Base-by-base conservation (phyloP, 495 filamentous ascomycete species). In the Copromyces sp. region DNA sequence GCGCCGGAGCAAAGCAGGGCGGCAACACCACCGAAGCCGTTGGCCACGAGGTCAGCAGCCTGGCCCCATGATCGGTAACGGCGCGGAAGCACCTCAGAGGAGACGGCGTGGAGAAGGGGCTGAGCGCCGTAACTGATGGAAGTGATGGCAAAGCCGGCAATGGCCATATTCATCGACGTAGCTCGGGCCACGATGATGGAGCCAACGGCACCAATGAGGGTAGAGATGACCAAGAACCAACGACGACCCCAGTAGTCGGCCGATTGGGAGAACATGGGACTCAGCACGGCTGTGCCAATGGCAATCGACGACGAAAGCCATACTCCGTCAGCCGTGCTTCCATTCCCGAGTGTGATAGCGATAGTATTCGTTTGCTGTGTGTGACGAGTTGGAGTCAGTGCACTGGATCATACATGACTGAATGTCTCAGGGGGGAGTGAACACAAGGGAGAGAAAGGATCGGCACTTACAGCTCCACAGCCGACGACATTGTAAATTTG, bases 41-140 rank as follows among this genome's bases (percentile, higher is more conserved):
- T 75, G 39, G 77, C 59, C 0, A 78, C 20, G 39, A 75, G 72
- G 29, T 74, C 81, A 47, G 72, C 76, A 11, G 78, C 79, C 68
- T 82, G 81, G 16, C 75, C 81, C 69, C 68, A 77, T 9, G 79
- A 73, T 14, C 81, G 72, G 41, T 74, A 81, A 2, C 72, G 70
- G 47, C 81, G 70, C 11, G 81, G 80, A 9, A 82, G 69, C 38
- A 82, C 78, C 73, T 82, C 80, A n/a, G 76, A 78, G 2, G 75
- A 73, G 7, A 82, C 76, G 39, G 79, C 70, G 69, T 80, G 78
- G 17, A 80, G 38, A 2, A 82, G 70, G 0, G 80, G 77, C 53
- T 82, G 80, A 8, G 75, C 73, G 38, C 76, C 79, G 71, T 72
- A 80, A 20, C 74, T 39, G 39, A 80, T 24, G 38, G 75, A 73